Percentiles rank a stretch among this genome's conserved stretches.
These are phyloP conservation scores for Chlamydomonas sphaeroides DNA, from an alignment of 139 green algal genomes.

Conservation along the genomic window DNA sequence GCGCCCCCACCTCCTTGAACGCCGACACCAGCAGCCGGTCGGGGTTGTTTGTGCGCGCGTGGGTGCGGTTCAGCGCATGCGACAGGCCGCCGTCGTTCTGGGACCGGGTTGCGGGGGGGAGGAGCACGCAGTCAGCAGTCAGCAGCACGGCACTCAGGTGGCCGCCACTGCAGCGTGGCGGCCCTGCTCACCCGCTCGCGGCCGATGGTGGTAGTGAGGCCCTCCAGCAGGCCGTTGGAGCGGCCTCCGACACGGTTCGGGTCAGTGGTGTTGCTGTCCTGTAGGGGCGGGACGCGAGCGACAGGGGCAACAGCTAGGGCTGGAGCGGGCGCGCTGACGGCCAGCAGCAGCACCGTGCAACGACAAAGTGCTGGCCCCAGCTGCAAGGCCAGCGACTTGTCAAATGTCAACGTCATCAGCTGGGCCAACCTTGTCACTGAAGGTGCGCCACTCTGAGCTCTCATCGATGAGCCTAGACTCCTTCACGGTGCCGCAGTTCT, in stretches of 20 bases:
- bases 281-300: background rate
- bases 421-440: constrained; percentile 82
- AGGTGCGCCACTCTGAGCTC: constrained; percentile 95
- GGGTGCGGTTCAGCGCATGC: constrained; percentile 60
- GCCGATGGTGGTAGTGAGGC: constrained; percentile 86
- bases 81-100: constrained; percentile 40
- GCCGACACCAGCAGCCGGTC: constrained; percentile 64
- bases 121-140: too few relatives aligned
- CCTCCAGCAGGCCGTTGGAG: constrained; percentile 84
- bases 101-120: too few relatives aligned
- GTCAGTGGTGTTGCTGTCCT: constrained; percentile 67
- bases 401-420: too few relatives aligned
- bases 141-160: background rate
- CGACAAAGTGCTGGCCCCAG: background rate
- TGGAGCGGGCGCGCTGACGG: too few relatives aligned
- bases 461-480: constrained; percentile 94
- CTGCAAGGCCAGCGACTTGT: background rate
- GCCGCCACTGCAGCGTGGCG: too few relatives aligned
- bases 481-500: constrained; percentile 89
- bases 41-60: constrained; percentile 66
- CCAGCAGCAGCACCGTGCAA: background rate
- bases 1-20: constrained; percentile 57
- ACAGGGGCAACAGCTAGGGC: too few relatives aligned
- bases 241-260: constrained; percentile 88
- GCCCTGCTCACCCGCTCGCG: constrained; percentile 41